A percentile compares a stretch with the other conserved stretches of the same genome.
Evolutionary conservation across 129 eudicot species (phyloP).

Genomic region (Calendula officinalis): DNA sequence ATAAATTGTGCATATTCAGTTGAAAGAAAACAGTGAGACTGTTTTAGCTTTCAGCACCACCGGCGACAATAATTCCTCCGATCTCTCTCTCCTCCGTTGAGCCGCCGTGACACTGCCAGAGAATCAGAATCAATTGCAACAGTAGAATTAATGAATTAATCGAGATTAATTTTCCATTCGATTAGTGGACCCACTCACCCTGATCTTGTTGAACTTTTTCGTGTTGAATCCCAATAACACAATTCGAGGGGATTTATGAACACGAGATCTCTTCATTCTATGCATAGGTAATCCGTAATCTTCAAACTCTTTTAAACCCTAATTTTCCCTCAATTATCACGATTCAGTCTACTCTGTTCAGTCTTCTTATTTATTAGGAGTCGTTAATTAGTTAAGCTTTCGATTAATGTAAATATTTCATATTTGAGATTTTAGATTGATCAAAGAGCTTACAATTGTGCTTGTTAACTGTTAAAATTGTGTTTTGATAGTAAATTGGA

Average conservation of each 20-base stretch:
- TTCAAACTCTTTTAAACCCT: slow-evolving; percentile 6
- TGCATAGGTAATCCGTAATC: background rate
- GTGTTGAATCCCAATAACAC: slow-evolving; percentile 20
- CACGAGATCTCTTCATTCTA: slow-evolving; percentile 33
- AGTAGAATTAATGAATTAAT: background rate
- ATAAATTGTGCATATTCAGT: too few relatives aligned
- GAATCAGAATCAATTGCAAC: slow-evolving; percentile 2
- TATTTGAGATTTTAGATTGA: slow-evolving; percentile 2
- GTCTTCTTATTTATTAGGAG: slow-evolving; percentile 2
- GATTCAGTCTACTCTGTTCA: background rate
- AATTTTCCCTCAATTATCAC: slow-evolving; percentile 6
- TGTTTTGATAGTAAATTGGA: slow-evolving; percentile 7
- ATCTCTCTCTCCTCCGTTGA: slow-evolving; percentile 28
- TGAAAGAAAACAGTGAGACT: too few relatives aligned
- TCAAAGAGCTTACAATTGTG: background rate
- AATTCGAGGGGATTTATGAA: slow-evolving; percentile 32
- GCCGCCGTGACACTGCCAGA: slow-evolving; percentile 25
- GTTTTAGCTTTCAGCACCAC: too few relatives aligned
- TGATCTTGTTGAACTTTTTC: slow-evolving; percentile 24
- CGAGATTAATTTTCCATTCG: background rate
- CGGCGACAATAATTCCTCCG: slow-evolving; percentile 2
- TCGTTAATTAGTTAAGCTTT: background rate
- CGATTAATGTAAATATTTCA: background rate
- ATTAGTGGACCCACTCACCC: slow-evolving; percentile 21
- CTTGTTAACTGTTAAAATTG: background rate